These are phyloP conservation scores for Ramaria rubella DNA, from an alignment of 768 basidiomycete species.

Conservation along the genomic window DNA sequence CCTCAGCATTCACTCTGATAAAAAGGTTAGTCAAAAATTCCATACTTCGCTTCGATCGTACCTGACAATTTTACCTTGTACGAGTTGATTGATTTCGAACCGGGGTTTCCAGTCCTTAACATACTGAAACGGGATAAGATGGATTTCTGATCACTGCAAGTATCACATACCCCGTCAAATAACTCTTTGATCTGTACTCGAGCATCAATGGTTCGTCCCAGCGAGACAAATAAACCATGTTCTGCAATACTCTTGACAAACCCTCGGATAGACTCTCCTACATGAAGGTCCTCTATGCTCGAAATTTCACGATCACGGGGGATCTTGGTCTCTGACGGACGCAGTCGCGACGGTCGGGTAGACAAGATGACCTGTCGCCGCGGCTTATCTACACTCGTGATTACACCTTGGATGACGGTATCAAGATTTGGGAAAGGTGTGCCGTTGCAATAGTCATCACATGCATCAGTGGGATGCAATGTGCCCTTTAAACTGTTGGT, in stretches of 20 bases:
- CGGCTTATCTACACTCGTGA: slow-evolving; percentile 60
- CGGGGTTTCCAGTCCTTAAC: slow-evolving; percentile 92
- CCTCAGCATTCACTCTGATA: slow-evolving; percentile 58
- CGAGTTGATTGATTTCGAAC: slow-evolving; percentile 75
- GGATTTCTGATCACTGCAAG: not conserved
- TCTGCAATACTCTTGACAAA: slow-evolving; percentile 85
- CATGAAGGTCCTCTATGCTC: slow-evolving; percentile 53
- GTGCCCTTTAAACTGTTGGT: slow-evolving; percentile 42
- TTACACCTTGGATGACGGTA: slow-evolving; percentile 61
- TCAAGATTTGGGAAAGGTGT: slow-evolving; percentile 53
- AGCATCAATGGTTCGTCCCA: slow-evolving; percentile 81
- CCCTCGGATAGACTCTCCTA: slow-evolving; percentile 74
- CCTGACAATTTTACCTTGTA: slow-evolving; percentile 81
- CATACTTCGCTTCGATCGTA: slow-evolving; percentile 26
- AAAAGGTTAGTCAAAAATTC: not conserved
- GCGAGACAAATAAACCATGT: slow-evolving; percentile 81
- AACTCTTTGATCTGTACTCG: slow-evolving; percentile 91
- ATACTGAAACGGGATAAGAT: slow-evolving; percentile 45
- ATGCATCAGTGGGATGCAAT: slow-evolving; percentile 73
- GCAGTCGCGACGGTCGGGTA: slow-evolving; percentile 65
- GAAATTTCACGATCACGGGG: slow-evolving; percentile 66
- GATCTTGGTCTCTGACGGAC: slow-evolving; percentile 40
- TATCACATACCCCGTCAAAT: slow-evolving; percentile 65
- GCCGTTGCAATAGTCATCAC: slow-evolving; percentile 68
- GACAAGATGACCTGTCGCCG: slow-evolving; percentile 74